These are phyloP conservation scores for Scleroderma citrinum DNA, from an alignment of 768 basidiomycete species.

Conservation along the genomic window DNA sequence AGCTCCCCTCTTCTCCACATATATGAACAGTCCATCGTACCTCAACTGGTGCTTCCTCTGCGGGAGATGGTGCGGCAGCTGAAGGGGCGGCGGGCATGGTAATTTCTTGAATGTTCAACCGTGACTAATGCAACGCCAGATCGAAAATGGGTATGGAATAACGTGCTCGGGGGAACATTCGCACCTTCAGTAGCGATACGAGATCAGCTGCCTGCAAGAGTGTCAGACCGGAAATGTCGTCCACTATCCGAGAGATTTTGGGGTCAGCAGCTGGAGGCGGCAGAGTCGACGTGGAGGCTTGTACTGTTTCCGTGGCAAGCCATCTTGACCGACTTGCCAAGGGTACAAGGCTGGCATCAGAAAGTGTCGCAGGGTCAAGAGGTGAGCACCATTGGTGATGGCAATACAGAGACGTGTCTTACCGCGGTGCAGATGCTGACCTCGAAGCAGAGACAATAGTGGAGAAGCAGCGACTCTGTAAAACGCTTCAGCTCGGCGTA, in stretches of 20 bases:
- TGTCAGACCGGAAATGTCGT: constrained; percentile 85
- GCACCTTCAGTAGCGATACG: constrained; percentile 84
- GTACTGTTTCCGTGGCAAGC: constrained; percentile 46
- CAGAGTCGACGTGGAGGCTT: constrained; percentile 36
- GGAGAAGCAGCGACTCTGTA: constrained; percentile 17
- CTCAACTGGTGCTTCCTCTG: constrained; percentile 58
- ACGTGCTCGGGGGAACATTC: constrained; percentile 5
- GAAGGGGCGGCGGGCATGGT: constrained; percentile 78
- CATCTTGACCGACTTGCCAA: constrained; percentile 42
- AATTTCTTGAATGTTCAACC: constrained; percentile 95
- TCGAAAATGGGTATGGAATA: neutral
- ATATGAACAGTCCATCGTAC: constrained; percentile 34
- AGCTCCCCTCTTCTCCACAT: neutral
- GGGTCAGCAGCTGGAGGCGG: constrained; percentile 49
- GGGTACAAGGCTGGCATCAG: constrained; percentile 14
- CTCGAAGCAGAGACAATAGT: constrained; percentile 15
- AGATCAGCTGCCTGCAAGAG: constrained; percentile 94
- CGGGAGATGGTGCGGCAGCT: constrained; percentile 37
- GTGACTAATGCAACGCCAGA: constrained; percentile 45
- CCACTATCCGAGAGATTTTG: constrained; percentile 76
- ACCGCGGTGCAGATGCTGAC: constrained; percentile 12
- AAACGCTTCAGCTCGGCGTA: no score
- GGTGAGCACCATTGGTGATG: neutral
- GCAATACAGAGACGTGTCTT: neutral
- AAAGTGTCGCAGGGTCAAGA: neutral